phyloP scores from a whole-genome alignment of 2,329 filamentous ascomycete genomes.

The Daldinia sp. region DNA sequence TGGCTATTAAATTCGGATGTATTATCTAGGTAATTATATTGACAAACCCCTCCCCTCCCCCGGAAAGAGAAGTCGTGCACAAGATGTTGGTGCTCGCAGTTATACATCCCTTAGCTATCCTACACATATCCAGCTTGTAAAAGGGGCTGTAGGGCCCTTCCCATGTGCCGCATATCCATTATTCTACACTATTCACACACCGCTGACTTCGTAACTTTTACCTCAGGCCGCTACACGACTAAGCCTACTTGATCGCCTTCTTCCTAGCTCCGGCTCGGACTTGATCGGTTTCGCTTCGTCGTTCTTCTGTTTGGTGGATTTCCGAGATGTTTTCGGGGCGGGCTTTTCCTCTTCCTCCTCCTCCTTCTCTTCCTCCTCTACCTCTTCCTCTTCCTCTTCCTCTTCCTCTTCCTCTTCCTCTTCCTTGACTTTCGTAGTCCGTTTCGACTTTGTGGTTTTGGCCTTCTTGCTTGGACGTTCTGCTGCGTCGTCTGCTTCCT shows the following conservation, averaged over 20 bases:
- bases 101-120: background rate
- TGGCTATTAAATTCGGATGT: background rate
- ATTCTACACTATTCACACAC: background rate
- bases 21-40: background rate
- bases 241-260: conserved; percentile 49
- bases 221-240: conserved; percentile 37
- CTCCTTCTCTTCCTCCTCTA: conserved; percentile 47
- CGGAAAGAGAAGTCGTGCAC: too few species aligned
- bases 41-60: background rate
- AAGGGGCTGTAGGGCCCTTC: background rate
- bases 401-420: conserved; percentile 39
- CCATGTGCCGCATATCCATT: background rate
- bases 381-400: conserved; percentile 47
- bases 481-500: conserved; percentile 22
- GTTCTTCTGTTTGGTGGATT: conserved; percentile 44
- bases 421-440: conserved; percentile 43
- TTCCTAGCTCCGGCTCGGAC: conserved; percentile 29
- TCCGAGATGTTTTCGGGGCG: conserved; percentile 25
- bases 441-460: conserved; percentile 36
- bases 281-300: conserved; percentile 38
- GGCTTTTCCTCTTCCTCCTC: conserved; percentile 47
- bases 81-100: background rate
- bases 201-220: background rate
- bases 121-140: background rate
- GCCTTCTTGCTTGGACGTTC: conserved; percentile 43